phyloP scores from a whole-genome alignment of 1,284 basidiomycete genomes.

The Puccinia sorghi region DNA sequence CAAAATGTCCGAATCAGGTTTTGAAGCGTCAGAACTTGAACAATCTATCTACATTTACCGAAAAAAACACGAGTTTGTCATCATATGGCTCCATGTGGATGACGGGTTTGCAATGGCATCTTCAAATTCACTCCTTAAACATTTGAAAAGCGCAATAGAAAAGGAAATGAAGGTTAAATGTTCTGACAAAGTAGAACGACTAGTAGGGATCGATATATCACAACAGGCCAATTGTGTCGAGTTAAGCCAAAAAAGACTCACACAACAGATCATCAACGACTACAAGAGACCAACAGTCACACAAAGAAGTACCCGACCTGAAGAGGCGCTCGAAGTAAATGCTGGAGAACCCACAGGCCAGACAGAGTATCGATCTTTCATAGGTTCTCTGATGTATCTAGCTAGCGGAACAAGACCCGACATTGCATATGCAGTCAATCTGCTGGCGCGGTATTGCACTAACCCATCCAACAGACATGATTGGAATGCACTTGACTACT shows the following conservation, averaged over 20 bases:
- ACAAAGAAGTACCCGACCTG: too few relatives aligned
- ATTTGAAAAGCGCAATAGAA: neutral
- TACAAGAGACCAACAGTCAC: neutral
- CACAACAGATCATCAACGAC: neutral
- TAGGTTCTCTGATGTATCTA: neutral
- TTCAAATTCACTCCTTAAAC: neutral
- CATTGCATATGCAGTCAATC: too few relatives aligned
- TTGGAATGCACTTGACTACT: conserved; percentile 5
- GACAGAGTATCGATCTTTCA: neutral
- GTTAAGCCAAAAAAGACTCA: too few relatives aligned
- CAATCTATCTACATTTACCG: neutral
- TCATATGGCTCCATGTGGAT: conserved; percentile 14
- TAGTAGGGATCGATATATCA: neutral
- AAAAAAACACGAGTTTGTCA: neutral
- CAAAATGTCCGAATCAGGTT: neutral
- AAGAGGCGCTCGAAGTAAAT: too few relatives aligned
- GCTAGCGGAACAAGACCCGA: conserved; percentile 7
- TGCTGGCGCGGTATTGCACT: neutral
- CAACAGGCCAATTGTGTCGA: neutral
- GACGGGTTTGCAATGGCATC: neutral
- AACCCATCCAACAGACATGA: neutral
- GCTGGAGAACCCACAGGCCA: neutral
- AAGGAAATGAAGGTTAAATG: neutral
- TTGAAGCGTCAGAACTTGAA: neutral
- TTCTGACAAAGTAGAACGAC: neutral